Conservation (phyloP, 805 yeast genomes). For the Teunomyces gatunensis region DNA sequence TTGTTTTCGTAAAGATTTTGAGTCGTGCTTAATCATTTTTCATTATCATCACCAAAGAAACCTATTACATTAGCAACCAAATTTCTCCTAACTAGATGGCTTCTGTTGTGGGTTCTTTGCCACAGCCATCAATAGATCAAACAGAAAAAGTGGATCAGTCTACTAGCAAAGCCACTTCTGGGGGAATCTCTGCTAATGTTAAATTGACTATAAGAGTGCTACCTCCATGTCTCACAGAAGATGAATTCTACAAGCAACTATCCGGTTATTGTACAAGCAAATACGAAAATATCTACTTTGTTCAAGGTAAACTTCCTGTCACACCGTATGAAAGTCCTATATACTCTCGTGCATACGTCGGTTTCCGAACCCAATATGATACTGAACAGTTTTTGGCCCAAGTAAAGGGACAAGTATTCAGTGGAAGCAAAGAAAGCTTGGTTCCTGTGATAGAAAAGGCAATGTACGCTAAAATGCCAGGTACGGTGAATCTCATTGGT, state of each 20-base stretch:
- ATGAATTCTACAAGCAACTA: constrained; percentile 17
- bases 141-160: background rate
- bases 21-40: background rate
- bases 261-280: constrained; percentile 11
- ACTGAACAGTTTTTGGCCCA: constrained; percentile 10
- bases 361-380: constrained; percentile 9
- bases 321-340: constrained; percentile 18
- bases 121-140: background rate
- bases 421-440: constrained; percentile 23
- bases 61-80: background rate
- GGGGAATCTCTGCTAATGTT: background rate
- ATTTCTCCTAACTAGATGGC: background rate
- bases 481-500: background rate
- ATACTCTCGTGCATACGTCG: constrained; percentile 17
- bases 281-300: constrained; percentile 10
- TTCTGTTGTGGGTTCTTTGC: background rate
- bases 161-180: background rate
- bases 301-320: constrained; percentile 14
- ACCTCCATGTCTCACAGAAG: constrained; percentile 20
- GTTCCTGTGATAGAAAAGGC: constrained; percentile 36
- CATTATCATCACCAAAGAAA: background rate
- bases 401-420: constrained; percentile 20
- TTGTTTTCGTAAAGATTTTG: background rate
- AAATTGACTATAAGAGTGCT: constrained; percentile 18
- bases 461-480: constrained; percentile 28